Conservation (phyloP, 2,329 filamentous ascomycete genomes). For the Talaromyces verruculosus region DNA sequence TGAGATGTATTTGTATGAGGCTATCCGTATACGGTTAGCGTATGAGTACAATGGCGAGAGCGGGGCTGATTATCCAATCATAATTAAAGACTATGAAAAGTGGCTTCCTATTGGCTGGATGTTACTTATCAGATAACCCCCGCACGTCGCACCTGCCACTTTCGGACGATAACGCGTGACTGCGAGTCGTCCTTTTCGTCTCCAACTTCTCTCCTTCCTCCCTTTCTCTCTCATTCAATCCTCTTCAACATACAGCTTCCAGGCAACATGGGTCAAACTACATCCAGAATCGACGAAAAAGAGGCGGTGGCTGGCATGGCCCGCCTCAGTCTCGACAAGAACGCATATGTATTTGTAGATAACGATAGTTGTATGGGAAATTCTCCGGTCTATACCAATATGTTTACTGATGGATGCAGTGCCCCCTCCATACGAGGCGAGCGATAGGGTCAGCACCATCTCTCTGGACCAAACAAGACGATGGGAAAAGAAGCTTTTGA, state of each 20-base stretch:
- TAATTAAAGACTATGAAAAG: rapidly evolving
- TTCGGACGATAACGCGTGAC: slow-evolving; percentile 4
- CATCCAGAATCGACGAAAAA: slow-evolving; percentile 19
- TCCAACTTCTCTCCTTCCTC: background rate
- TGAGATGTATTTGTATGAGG: background rate
- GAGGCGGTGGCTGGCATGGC: slow-evolving; percentile 16
- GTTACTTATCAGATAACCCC: background rate
- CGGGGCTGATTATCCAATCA: background rate
- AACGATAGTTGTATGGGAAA: slow-evolving; percentile 22
- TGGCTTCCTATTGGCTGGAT: background rate
- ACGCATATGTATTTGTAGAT: slow-evolving; percentile 20
- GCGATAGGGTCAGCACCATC: slow-evolving; percentile 23
- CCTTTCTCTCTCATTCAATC: background rate
- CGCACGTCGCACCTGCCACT: slow-evolving; percentile 2
- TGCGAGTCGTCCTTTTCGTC: background rate
- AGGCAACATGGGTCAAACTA: slow-evolving; percentile 15
- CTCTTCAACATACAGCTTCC: background rate
- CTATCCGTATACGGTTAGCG: background rate
- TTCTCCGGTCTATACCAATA: background rate
- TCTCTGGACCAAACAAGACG: slow-evolving; percentile 27
- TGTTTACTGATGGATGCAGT: background rate
- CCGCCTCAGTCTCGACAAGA: slow-evolving; percentile 20
- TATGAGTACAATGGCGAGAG: background rate
- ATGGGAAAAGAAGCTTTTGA: slow-evolving; percentile 32
- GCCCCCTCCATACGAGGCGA: slow-evolving; percentile 25